phyloP scores from a whole-genome alignment of 2,329 filamentous ascomycete genomes.

The Mycosphaerella arachidis region DNA sequence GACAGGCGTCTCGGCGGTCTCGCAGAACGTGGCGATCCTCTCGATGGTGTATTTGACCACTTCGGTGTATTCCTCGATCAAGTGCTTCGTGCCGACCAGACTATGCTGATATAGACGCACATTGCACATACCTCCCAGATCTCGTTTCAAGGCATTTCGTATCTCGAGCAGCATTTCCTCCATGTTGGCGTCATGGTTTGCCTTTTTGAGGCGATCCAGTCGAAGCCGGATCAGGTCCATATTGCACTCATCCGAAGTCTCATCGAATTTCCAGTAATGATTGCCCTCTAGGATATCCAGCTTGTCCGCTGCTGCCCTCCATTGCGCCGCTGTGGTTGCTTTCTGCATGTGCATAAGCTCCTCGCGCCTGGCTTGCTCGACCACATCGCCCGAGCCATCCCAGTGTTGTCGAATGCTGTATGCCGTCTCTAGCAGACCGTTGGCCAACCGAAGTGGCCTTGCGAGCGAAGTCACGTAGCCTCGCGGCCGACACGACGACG shows the following conservation, averaged over 20 bases:
- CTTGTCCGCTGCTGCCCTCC: slow-evolving; percentile 11
- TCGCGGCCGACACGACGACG: slow-evolving; percentile 1
- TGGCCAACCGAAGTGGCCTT: slow-evolving; percentile 14
- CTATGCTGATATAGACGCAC: slow-evolving; percentile 20
- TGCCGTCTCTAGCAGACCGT: slow-evolving; percentile 12
- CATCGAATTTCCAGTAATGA: slow-evolving; percentile 19
- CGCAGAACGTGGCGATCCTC: slow-evolving; percentile 17
- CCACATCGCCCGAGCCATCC: not conserved
- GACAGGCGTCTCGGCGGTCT: slow-evolving; percentile 6
- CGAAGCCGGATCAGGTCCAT: slow-evolving; percentile 15
- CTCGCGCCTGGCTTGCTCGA: slow-evolving; percentile 6
- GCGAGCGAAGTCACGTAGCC: not conserved
- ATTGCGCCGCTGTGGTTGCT: slow-evolving; percentile 12
- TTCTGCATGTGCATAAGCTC: slow-evolving; percentile 13
- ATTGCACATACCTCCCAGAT: slow-evolving; percentile 23
- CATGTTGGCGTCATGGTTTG: slow-evolving; percentile 15
- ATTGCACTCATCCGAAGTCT: slow-evolving; percentile 18
- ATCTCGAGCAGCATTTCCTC: slow-evolving; percentile 19
- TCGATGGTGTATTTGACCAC: slow-evolving; percentile 25
- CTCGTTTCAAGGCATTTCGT: slow-evolving; percentile 19
- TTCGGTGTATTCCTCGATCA: slow-evolving; percentile 23
- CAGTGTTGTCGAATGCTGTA: slow-evolving; percentile 6
- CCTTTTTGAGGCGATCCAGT: slow-evolving; percentile 17
- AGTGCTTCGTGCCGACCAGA: slow-evolving; percentile 18
- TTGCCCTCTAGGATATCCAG: slow-evolving; percentile 22